Base-by-base conservation (phyloP, 306 rosid genomes). In the Malus fusca region DNA sequence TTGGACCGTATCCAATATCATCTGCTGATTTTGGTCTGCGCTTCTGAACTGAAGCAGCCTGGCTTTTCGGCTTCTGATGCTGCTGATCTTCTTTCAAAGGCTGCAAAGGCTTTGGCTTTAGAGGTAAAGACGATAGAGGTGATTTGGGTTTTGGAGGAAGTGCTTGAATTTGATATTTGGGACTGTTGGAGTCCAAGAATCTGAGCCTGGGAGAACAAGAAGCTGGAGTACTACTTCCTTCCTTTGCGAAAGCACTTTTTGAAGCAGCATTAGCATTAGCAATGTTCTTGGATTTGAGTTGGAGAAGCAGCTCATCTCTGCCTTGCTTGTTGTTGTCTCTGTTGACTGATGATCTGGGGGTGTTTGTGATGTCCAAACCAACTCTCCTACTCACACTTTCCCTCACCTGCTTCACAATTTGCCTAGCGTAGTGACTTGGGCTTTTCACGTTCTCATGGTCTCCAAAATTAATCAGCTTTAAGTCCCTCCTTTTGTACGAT, bases 281-380 rank as follows among this genome's bases (percentile, higher is more conserved):
- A 51, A 51, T 17, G 55, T 51, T 84, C 80, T 83, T 91, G 58
- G 66, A 52, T 61, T 84, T 87, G 63, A 73, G 71, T 46, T 82
- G 91, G 65, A 71, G 60, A 25, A 80, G 35, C 43, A 72, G 31
- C 42, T 88, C 88, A 62, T 77, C 80, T 81, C 75, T 74, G 74
- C 66, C 15, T 62, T 81, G 84, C 12, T 78, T 11, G 0, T 74
- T 53, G 28, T 58, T 58, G 26, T 86, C 88, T 84, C 79, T 82
- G 88, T 71, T 87, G 42, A 26, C 66, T 25, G 66, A 60, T 25
- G 66, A 23, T 70, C 76, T 81, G 12, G 66, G 40, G 22, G 79
- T 84, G 84, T 95, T 95, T 42, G 98, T 92, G 60, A 95, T 84
- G 85, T 95, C 98, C 66, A 79, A 80, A 1, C 91, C 95, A 68